Conservation (phyloP, 1,139 yeast species). For the Geotrichum klebahnii region DNA sequence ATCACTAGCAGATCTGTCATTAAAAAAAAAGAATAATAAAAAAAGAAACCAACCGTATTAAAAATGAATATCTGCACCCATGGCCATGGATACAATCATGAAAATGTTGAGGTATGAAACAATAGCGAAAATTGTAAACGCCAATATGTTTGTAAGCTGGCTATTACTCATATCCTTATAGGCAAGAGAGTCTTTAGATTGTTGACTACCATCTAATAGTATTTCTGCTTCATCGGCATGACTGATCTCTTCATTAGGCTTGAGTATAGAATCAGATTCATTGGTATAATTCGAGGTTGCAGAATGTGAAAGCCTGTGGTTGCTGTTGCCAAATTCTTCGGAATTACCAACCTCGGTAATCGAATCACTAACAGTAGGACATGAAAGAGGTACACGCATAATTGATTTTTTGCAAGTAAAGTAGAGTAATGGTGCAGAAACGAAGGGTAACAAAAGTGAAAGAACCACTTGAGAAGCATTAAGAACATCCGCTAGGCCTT, state of each 20-base stretch:
- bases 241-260: not conserved
- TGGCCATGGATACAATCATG: slow-evolving; percentile 60
- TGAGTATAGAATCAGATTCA: not conserved
- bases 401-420: slow-evolving; percentile 71
- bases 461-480: slow-evolving; percentile 87
- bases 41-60: slow-evolving; percentile 25
- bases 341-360: not conserved
- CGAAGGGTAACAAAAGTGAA: slow-evolving; percentile 78
- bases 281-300: not conserved
- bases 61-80: slow-evolving; percentile 65
- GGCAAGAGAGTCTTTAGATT: too few relatives aligned
- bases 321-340: not conserved
- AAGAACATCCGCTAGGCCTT: slow-evolving; percentile 50
- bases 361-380: slow-evolving; percentile 5
- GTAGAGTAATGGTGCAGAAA: slow-evolving; percentile 81
- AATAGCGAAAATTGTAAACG: slow-evolving; percentile 63
- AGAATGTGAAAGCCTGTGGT: not conserved
- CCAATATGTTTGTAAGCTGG: slow-evolving; percentile 48
- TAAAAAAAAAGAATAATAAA: too few relatives aligned
- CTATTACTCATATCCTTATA: slow-evolving; percentile 66
- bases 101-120: slow-evolving; percentile 72
- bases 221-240: slow-evolving; percentile 17
- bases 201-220: too few relatives aligned
- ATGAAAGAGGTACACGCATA: slow-evolving; percentile 58
- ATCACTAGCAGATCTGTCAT: too few relatives aligned